phyloP scores from a whole-genome alignment of 2,329 filamentous ascomycete species.

The Diaporthe aspalathi region DNA sequence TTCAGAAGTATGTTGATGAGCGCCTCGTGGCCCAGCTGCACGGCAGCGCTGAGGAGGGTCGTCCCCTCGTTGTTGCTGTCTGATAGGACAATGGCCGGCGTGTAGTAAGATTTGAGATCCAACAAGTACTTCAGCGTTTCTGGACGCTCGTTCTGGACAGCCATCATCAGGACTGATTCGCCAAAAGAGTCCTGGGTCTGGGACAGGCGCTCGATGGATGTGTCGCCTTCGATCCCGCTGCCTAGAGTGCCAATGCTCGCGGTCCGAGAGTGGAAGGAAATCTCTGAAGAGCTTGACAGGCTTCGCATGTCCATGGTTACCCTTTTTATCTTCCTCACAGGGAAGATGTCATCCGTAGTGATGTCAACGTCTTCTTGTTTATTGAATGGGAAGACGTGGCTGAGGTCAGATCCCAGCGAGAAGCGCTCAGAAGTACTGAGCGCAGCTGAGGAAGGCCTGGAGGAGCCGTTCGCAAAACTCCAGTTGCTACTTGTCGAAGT shows the following conservation, averaged over 20 bases:
- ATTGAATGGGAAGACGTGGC: conserved; percentile 94
- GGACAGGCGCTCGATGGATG: conserved; percentile 81
- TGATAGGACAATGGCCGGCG: conserved; percentile 76
- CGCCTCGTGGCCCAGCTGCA: conserved; percentile 82
- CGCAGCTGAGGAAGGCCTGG: conserved; percentile 51
- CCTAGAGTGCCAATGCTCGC: conserved; percentile 80
- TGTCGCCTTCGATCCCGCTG: conserved; percentile 84
- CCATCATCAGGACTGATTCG: conserved; percentile 91
- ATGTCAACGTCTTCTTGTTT: conserved; percentile 60
- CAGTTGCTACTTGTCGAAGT: conserved; percentile 57
- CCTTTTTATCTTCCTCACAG: conserved; percentile 73
- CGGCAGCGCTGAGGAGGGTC: conserved; percentile 87
- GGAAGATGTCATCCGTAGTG: conserved; percentile 45
- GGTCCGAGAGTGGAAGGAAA: conserved; percentile 84
- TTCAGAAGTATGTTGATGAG: conserved; percentile 81
- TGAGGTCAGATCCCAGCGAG: conserved; percentile 69
- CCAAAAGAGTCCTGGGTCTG: conserved; percentile 78
- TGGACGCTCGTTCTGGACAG: conserved; percentile 77
- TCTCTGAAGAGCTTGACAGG: conserved; percentile 85
- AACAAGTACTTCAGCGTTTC: conserved; percentile 84
- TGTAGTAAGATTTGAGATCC: conserved; percentile 80
- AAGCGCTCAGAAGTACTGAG: conserved; percentile 61
- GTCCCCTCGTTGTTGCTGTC: conserved; percentile 92
- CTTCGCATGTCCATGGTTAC: conserved; percentile 93
- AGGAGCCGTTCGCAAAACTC: conserved; percentile 58